Evolutionary conservation across 176 grass and related monocot genomes (phyloP), one percentile per base, ranked within the genome.

Genomic region (Musa itinerans): DNA sequence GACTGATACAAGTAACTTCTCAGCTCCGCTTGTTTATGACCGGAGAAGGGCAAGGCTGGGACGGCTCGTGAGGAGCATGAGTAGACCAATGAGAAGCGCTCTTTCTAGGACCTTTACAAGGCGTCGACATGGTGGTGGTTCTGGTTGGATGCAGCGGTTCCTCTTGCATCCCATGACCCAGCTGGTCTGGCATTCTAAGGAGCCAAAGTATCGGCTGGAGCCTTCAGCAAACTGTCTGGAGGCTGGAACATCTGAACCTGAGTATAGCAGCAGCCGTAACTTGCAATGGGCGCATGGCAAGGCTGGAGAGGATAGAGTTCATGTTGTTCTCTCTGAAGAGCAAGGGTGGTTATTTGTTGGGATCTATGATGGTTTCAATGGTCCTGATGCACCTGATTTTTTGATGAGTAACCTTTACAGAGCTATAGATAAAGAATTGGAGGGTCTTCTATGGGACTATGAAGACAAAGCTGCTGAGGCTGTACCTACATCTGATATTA

Each of bases 341-440:
- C 89, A 96, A 20, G 77, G 89, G 15, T 96, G 93, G 93, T 79
- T 96, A 23, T 96, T 96, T 54, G 89, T 96, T 66, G 89, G 93
- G 65, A 96, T 96, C 84, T 96, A 96, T 65, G 89, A 96, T 57
- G 93, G 93, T 49, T 96, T 96, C 85, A 96, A 96, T 20, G 89
- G 93, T 3, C 93, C 93, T 17, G 93, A 96, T 72, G 93, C 93
- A 10, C 89, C 89, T 12, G 93, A 96, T 73, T 96, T 96, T 79
- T 83, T 96, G n/a, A 89, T 96, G 57, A 80, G 84, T 49, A 86
- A 92, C 76, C 87, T 96, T 77, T 96, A 96, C 76, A 89, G 86
- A 55, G 84, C 79, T 76, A 76, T 96, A 21, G 80, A 88, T 29
- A 81, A 76, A 63, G 81, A 92, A 71, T 87, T 96, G 52, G 87